Conservation (phyloP, 2,329 filamentous ascomycete species). For the Fusarium burgessii region DNA sequence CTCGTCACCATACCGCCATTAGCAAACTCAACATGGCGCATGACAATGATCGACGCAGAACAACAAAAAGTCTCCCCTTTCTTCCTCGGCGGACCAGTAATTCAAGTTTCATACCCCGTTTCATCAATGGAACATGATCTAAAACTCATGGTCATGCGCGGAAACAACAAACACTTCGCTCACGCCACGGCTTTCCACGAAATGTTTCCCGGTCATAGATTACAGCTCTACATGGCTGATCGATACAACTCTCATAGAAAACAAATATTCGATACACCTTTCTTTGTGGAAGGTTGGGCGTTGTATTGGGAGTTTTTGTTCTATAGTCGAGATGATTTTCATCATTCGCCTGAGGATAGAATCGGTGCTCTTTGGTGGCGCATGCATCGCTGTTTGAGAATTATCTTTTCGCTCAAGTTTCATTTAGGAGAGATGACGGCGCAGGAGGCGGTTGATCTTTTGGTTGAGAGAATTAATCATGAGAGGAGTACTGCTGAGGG, state of each 20-base stretch:
- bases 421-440: slow-evolving; percentile 35
- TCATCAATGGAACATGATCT: slow-evolving; percentile 31
- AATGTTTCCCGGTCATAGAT: slow-evolving; percentile 30
- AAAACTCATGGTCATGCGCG: slow-evolving; percentile 36
- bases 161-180: slow-evolving; percentile 32
- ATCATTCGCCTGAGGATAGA: slow-evolving; percentile 20
- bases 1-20: slow-evolving; percentile 22
- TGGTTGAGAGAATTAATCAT: slow-evolving; percentile 13
- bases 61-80: slow-evolving; percentile 27
- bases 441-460: slow-evolving; percentile 27
- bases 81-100: slow-evolving; percentile 25
- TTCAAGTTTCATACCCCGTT: slow-evolving; percentile 30
- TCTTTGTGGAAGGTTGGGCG: slow-evolving; percentile 36
- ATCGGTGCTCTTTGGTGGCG: slow-evolving; percentile 39
- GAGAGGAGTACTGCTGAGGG: slow-evolving; percentile 35
- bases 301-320: slow-evolving; percentile 39
- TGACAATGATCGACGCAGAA: slow-evolving; percentile 33
- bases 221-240: slow-evolving; percentile 35
- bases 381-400: slow-evolving; percentile 30
- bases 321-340: slow-evolving; percentile 28
- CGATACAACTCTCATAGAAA: slow-evolving; percentile 31
- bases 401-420: slow-evolving; percentile 24
- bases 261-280: slow-evolving; percentile 27
- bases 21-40: slow-evolving; percentile 36
- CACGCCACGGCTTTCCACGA: slow-evolving; percentile 28